These are phyloP conservation scores for Fusarium longipes DNA, from an alignment of 2,329 filamentous ascomycete genomes.

Conservation along the genomic window DNA sequence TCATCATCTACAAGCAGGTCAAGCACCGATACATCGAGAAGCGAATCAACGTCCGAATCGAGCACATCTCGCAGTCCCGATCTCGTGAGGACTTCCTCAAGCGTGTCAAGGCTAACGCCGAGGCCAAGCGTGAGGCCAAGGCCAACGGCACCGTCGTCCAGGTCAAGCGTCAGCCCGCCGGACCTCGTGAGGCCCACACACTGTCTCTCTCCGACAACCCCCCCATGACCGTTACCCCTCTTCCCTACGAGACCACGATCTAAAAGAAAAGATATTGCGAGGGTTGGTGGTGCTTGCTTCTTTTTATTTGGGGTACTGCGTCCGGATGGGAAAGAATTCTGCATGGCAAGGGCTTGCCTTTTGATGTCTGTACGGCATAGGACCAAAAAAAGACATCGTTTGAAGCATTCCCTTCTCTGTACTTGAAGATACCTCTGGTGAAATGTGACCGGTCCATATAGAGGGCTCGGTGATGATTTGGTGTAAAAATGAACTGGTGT, in stretches of 20 bases:
- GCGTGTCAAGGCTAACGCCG: constrained; percentile 96
- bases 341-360: constrained; percentile 58
- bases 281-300: constrained; percentile 51
- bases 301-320: constrained; percentile 58
- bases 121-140: constrained; percentile 93
- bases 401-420: constrained; percentile 41
- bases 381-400: constrained; percentile 52
- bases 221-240: constrained; percentile 90
- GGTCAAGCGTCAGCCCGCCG: constrained; percentile 89
- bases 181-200: constrained; percentile 83
- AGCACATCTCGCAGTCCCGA: constrained; percentile 95
- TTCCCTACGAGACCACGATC: constrained; percentile 98
- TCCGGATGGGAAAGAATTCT: constrained; percentile 58
- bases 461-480: constrained; percentile 7
- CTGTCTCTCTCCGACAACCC: constrained; percentile 84
- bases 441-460: constrained; percentile 23
- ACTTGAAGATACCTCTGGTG: constrained; percentile 42
- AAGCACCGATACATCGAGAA: constrained; percentile 99
- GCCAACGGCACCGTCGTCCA: constrained; percentile 85
- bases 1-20: constrained; percentile 99
- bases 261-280: constrained; percentile 63
- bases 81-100: constrained; percentile 96
- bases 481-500: constrained; percentile 21
- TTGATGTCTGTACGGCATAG: constrained; percentile 56
- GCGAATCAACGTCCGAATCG: constrained; percentile 98